Base-by-base conservation (phyloP, 2,329 filamentous ascomycete species). In the Colletotrichum scovillei region DNA sequence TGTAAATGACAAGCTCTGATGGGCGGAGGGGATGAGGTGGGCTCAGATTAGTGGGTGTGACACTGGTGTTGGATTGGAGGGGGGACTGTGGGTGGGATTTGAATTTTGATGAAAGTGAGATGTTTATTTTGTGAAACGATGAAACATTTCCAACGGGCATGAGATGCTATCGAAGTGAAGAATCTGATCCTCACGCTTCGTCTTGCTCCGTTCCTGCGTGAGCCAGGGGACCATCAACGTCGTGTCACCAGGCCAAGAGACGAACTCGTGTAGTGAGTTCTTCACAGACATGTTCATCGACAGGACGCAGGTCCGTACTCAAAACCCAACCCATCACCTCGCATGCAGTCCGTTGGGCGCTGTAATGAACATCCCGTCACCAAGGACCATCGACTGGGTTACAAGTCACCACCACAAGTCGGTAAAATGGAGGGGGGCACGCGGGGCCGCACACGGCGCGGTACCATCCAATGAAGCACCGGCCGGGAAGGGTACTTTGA, bases 121-220 rank as follows among this genome's bases (percentile, higher is more conserved):
- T 46, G 46, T 56, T 58, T 65, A 26, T 46, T 52, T 63, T 28
- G 35, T 32, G 53, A 62, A 62, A 62, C 28, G 26, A 42, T 60
- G 67, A 65, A 69, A 69, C 67, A 63, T 55, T 22, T 22, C 6
- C 22, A 4, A 49, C 8, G 42, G 8, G 42, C 19, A 49, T 49
- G 32, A 35, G 3, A 12, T 22, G 19, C 4, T 11, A 35, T 35
- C 32, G 30, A 9, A 7, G 42, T 22, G 19, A 49, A 49, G 42
- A 2, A n/a, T 26, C 1, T 26, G 26, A 4, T 26, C 26, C 26
- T 26, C 26, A 26, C 26, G 26, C 26, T 26, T 26, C 26, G 26
- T 26, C 26, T 26, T 26, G 26, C 26, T 26, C 26, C 26, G 26
- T 26, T 26, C 26, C 26, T 26, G 26, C 26, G 26, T 26, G 26